Evolutionary conservation across 805 yeast species (phyloP), one percentile per base, ranked within the genome.

Genomic region (Ogataea trehaloabstinens): DNA sequence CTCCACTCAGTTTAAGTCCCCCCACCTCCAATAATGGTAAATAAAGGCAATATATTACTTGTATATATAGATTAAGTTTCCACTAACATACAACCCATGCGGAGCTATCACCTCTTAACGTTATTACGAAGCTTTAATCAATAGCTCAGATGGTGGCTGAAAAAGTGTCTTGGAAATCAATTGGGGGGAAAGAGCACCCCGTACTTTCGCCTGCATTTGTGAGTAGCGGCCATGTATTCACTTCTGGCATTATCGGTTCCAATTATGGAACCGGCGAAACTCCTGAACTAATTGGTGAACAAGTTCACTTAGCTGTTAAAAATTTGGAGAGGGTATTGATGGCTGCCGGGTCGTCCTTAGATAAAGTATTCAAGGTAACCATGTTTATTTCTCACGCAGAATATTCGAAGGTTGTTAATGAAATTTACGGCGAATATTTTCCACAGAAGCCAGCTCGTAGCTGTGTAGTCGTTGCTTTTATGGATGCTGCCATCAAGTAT

Each of bases 371-470:
- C 52, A 76, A 76, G 51, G 79, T 74, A 1, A 53, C 72, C 38
- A 60, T 74, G 51, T 74, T 75, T 46, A 66, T 76, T 38, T 59
- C 68, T 11, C 70, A 74, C 44, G 66, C 67, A n/a, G 58, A 63
- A 20, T 67, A 70, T 45, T 66, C 72, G 15, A 49, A 65, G 7
- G 57, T 49, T 12, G 68, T 76, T 41, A 76, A 75, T 56, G 56
- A 65, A 33, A 63, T 75, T 22, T 76, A 75, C 48, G 67, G 61
- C 11, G 61, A 68, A 44, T 64, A 68, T 49, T 74, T 76, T 58
- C 66, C 70, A 2, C 64, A 64, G 28, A 64, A 64, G 45, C 82
- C 82, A n/a, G 77, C 78, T 4, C 65, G 81, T 58, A 66, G 72
- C 36, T 72, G 78, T 53, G 65, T 76, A 22, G 66, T 76, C 37